phyloP scores from a whole-genome alignment of 2,329 filamentous ascomycete species.

The Cladosporium oxysporum region DNA sequence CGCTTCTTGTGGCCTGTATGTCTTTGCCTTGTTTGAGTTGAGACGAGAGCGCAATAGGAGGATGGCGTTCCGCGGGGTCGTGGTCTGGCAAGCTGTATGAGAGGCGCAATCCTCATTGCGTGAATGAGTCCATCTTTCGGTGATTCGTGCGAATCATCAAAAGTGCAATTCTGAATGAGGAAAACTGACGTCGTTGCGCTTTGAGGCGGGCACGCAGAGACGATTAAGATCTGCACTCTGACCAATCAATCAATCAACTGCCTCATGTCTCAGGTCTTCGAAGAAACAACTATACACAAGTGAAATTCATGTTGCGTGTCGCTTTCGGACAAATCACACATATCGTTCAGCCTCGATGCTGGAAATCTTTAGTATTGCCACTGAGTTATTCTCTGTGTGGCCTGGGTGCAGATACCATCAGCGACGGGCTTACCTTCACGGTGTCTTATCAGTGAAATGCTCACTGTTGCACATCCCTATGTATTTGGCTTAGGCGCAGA shows the following conservation, averaged over 20 bases:
- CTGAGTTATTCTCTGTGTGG: background rate
- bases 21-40: background rate
- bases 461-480: background rate
- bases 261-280: background rate
- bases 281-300: background rate
- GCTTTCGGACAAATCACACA: too few species aligned
- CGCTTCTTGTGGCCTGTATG: background rate
- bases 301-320: background rate
- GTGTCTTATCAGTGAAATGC: background rate
- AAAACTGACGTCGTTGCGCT: slow-evolving; percentile 2
- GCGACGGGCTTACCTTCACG: background rate
- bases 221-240: background rate
- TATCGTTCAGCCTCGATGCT: too few species aligned
- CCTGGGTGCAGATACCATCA: background rate
- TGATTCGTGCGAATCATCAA: background rate
- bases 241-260: too few species aligned
- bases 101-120: slow-evolving; percentile 2
- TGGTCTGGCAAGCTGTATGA: background rate
- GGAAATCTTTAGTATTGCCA: background rate
- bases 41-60: background rate
- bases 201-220: background rate
- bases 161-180: slow-evolving; percentile 7
- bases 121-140: background rate
- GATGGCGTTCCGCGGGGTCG: background rate
- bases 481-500: background rate